Evolutionary conservation across 805 yeast species (phyloP).

Genomic region (Suhomyces canberraensis): DNA sequence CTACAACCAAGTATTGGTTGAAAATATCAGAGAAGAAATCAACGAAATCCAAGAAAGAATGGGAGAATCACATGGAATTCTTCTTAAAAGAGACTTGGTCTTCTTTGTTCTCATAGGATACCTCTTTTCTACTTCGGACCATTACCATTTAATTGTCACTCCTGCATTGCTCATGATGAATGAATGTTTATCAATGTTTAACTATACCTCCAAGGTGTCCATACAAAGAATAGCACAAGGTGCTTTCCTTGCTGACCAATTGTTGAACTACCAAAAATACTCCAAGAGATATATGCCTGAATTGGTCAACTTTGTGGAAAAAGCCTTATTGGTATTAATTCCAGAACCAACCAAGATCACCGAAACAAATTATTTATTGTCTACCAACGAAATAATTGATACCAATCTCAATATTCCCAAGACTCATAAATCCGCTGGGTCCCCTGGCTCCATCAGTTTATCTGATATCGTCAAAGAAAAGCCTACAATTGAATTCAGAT

Average conservation of each 20-base stretch:
- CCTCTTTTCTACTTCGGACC: slow-evolving; percentile 91
- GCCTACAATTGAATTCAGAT: slow-evolving; percentile 16
- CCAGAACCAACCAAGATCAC: slow-evolving; percentile 31
- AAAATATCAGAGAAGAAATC: slow-evolving; percentile 56
- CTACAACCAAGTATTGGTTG: slow-evolving; percentile 62
- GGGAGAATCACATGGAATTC: slow-evolving; percentile 11
- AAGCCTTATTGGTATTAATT: slow-evolving; percentile 43
- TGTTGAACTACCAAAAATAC: slow-evolving; percentile 70
- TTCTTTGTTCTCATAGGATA: slow-evolving; percentile 71
- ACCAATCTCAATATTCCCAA: slow-evolving; percentile 16
- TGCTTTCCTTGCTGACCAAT: slow-evolving; percentile 59
- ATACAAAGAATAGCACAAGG: slow-evolving; percentile 53
- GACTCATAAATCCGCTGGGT: slow-evolving; percentile 12
- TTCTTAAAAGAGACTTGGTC: slow-evolving; percentile 49
- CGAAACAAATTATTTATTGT: slow-evolving; percentile 6
- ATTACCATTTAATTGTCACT: slow-evolving; percentile 86
- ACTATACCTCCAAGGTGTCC: slow-evolving; percentile 33
- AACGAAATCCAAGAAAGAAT: slow-evolving; percentile 54
- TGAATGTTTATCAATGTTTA: slow-evolving; percentile 48
- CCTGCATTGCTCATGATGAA: slow-evolving; percentile 74
- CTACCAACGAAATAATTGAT: slow-evolving; percentile 8
- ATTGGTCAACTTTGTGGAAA: slow-evolving; percentile 55
- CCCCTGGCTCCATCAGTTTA: slow-evolving; percentile 4
- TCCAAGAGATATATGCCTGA: slow-evolving; percentile 87
- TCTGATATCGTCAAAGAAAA: slow-evolving; percentile 10